Base-by-base conservation (phyloP, 495 filamentous ascomycete genomes). In the Hyaloscypha finlandica region DNA sequence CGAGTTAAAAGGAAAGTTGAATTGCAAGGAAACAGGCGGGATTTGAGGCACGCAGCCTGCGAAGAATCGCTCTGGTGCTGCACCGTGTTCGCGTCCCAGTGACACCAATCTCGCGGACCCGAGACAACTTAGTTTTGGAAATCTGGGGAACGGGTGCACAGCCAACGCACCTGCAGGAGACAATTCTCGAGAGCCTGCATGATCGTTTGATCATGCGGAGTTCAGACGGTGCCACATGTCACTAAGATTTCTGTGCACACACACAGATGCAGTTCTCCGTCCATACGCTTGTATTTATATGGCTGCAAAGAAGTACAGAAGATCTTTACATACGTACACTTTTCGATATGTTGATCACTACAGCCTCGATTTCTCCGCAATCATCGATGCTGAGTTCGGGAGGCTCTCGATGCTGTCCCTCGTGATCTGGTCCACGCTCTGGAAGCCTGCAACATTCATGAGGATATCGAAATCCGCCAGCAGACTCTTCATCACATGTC, bases 381-480 rank as follows among this genome's bases (percentile, higher is more conserved):
- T 76, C 63, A 81, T 51, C 5, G 22, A 5, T 6, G 70, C 67
- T 12, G 74, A 70, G 30, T 68, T 77, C 1, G 76, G 76, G 33
- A 75, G 33, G 2, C 75, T 77, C n/a, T 78, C 76, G 25, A 66
- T 74, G 56, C 74, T 81, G 78, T 68, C 75, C 68, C 75, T 82
- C 77, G 57, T 78, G 61, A 89, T 85, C 59, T 88, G 81, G 20
- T 75, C 72, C 16, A 89, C 72, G 20, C 75, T 75, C 30, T 83
- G 80, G 68, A 85, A 86, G 12, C 88, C 88, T 19, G 80, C 85
- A 19, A 86, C 81, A 51, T 81, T 84, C 84, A 90, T 85, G 61
- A 88, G 61, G 39, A 89, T 87, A 76, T 91, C 88, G 35, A 90
- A 84, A 60, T 90, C 88, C 0, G 86, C 87, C 59, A 91, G 68